Evolutionary conservation across 2,329 filamentous ascomycete genomes (phyloP), one percentile per base, ranked within the genome.

Genomic region (Ophiostoma sp.): DNA sequence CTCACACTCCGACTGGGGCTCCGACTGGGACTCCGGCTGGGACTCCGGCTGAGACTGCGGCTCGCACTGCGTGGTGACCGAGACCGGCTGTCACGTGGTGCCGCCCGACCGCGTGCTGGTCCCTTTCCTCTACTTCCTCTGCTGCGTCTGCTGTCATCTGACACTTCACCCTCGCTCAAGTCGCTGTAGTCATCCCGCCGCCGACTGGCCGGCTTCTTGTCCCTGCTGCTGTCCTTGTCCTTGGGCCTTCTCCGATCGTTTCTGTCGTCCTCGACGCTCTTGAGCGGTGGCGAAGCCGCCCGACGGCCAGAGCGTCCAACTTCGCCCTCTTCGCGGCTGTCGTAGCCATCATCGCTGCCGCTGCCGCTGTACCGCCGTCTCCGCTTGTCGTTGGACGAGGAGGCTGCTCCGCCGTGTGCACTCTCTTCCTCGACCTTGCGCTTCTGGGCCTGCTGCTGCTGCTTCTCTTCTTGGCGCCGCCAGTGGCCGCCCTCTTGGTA

Each of bases 401-500:
- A 12, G 7, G 52, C 31, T 11, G 11, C 17, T 25, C 25, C 45
- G 6, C 36, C 17, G 22, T 36, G 9, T 15, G 55, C 28, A 19
- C 64, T 59, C 17, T 74, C 71, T 36, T 75, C 70, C 1, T 75
- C 76, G 28, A 75, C 73, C n/a, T 84, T 82, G 50, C 82, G 82
- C 64, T 86, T 84, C 17, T 84, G 73, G 4, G 83, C 81, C 71
- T 82, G 83, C 71, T 85, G 82, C 63, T 83, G 81, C 71, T 81
- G 83, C 71, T 85, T 84, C 69, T 95, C 93, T 79, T 96, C 93
- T 80, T 97, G 92, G 76, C 89, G 91, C 83, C 89, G 91, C 93
- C 94, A 96, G 81, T 97, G 93, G 69, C 91, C 88, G 6, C 93
- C 94, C 81, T 97, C 93, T 80, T 95, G 91, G 78, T 96, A 96